phyloP scores from a whole-genome alignment of 345 rosid genomes.

The Boechera stricta region DNA sequence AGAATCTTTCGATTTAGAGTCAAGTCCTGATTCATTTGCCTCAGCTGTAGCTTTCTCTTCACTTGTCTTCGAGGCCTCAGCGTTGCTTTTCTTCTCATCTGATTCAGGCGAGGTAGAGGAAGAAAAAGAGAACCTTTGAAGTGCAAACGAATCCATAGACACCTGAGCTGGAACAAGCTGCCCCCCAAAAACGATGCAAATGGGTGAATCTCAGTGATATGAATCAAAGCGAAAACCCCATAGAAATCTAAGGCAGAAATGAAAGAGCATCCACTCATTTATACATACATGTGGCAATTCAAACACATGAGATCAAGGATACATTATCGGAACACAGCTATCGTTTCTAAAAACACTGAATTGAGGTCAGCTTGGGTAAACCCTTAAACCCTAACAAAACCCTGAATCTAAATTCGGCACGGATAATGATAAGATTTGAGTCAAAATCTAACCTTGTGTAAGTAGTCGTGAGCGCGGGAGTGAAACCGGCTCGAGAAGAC shows the following conservation, averaged over 20 bases:
- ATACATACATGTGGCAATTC: constrained; percentile 8
- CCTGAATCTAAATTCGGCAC: constrained; percentile 14
- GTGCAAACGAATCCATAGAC: constrained; percentile 43
- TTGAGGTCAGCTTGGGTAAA: constrained; percentile 1
- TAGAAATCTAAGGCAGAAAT: constrained; percentile 31
- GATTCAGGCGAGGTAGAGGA: constrained; percentile 66
- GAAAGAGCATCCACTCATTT: constrained; percentile 1
- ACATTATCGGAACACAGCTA: neutral
- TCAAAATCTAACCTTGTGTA: constrained; percentile 49
- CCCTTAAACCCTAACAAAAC: constrained; percentile 64
- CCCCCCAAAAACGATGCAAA: constrained; percentile 29
- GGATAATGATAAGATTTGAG: neutral
- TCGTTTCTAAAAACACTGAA: constrained; percentile 20
- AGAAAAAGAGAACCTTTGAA: constrained; percentile 58
- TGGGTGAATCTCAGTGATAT: constrained; percentile 31
- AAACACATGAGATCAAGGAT: constrained; percentile 10
- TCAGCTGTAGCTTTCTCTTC: constrained; percentile 55
- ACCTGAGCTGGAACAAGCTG: constrained; percentile 55
- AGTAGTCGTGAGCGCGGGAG: constrained; percentile 44
- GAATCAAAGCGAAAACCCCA: constrained; percentile 24
- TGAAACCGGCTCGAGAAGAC: constrained; percentile 47
- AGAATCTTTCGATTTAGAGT: constrained; percentile 50
- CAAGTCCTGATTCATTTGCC: constrained; percentile 58
- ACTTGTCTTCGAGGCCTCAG: constrained; percentile 42
- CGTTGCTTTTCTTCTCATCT: constrained; percentile 50